Evolutionary conservation across 257 asterid species (phyloP), one percentile per base, ranked within the genome.

Genomic region (Solanum habrochaites): DNA sequence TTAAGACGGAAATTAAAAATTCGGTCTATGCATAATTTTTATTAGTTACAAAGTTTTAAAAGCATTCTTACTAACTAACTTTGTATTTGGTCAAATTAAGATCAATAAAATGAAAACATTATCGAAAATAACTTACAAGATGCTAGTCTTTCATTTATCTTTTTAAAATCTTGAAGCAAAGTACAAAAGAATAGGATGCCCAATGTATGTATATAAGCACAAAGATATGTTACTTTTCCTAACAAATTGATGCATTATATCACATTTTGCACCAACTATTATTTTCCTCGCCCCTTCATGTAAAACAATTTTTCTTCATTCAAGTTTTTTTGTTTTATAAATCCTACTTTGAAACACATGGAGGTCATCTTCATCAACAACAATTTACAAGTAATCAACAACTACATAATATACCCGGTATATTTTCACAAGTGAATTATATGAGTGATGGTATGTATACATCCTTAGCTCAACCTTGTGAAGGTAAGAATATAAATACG

Each of bases 191-290:
- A 66, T 27, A 66, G 20, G 15, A 2, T 2, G 2, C 8, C 31
- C 10, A 10, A 66, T 29, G 4, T 4, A 15, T 27, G 3, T 66
- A 25, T 66, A 66, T 66, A 27, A 67, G 82, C 91, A 84, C 86
- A 69, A 12, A 32, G 45, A 80, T 23, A 74, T 64, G 37, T 29
- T 86, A 85, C 62, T 86, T 89, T 71, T 47, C 25, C 42, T 66
- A 16, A 52, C 91, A 85, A 31, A 71, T 89, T 90, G 95, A 92
- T 95, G 92, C 95, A 42, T 83, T 25, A 88, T 84, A 89, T 94
- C 96, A 93, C 95, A 93, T 60, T 66, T 66, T 2, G 7, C 35
- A 25, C 94, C 92, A 83, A 86, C 5, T 21, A 32, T 35, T 29
- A 7, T 13, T 29, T 69, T 35, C 8, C n/a, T 32, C 35, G 6